Evolutionary conservation across 192 early-diverging fungal genomes (phyloP).

Genomic region (Mortierella antarctica): DNA sequence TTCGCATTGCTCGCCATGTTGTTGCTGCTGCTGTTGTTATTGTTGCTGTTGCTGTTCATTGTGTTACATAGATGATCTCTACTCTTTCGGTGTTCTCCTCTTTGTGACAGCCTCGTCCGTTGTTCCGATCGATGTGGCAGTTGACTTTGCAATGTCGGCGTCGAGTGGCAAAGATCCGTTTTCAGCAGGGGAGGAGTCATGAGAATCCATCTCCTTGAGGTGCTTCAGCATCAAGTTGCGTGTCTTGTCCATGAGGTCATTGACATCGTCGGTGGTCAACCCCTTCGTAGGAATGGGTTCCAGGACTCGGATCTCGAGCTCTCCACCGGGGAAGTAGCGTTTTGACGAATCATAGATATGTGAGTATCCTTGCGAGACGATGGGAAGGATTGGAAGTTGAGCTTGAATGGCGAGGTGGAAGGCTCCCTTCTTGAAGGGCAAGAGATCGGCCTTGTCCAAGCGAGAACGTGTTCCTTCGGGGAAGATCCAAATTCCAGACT

Average conservation of each 20-base stretch:
- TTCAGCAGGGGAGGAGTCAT: no score
- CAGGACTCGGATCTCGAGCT: conserved; percentile 64
- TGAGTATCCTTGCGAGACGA: conserved; percentile 79
- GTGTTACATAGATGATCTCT: no score
- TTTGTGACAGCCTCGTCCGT: no score
- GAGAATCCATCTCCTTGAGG: conserved; percentile 55
- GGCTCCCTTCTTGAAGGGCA: conserved; percentile 97
- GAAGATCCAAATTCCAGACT: conserved; percentile 84
- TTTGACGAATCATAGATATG: conserved; percentile 65
- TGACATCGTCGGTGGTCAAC: conserved; percentile 53
- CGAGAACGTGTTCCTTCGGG: conserved; percentile 91
- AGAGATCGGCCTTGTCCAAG: conserved; percentile 69
- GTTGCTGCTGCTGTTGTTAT: no score
- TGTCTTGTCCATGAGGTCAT: conserved; percentile 52
- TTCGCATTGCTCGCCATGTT: no score
- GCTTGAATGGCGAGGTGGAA: conserved; percentile 93
- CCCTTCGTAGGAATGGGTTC: conserved; percentile 59
- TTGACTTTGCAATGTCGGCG: no score
- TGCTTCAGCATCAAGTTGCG: conserved; percentile 58
- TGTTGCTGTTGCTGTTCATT: no score
- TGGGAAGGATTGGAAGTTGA: conserved; percentile 84
- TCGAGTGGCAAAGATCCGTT: no score
- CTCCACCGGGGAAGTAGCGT: conserved; percentile 60
- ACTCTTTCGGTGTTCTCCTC: no score
- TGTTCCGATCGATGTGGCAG: no score